phyloP scores from a whole-genome alignment of 208 protist species.

The Angomonas desouzai region DNA sequence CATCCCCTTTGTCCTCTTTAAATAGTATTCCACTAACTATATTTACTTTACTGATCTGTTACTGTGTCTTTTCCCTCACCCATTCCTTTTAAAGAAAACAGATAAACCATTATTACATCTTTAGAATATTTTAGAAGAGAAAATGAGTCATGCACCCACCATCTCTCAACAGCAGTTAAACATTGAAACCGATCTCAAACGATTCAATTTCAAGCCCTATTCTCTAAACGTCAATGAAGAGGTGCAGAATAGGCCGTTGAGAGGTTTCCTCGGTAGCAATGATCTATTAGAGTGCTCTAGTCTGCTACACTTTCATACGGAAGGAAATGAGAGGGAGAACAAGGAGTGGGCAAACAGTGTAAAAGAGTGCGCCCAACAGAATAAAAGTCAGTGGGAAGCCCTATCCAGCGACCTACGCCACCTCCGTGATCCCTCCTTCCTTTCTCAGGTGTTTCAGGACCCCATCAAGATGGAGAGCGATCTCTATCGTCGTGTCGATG shows the following conservation, averaged over 20 bases:
- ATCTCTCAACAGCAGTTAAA: not conserved
- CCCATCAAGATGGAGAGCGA: slow-evolving; percentile 40
- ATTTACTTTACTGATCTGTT: too few species aligned
- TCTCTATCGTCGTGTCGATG: slow-evolving; percentile 41
- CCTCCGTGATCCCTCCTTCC: slow-evolving; percentile 6
- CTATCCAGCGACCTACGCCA: not conserved
- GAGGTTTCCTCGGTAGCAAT: not conserved
- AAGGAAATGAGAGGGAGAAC: not conserved
- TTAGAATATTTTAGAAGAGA: not conserved
- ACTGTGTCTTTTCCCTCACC: not conserved
- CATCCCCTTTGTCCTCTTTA: slow-evolving; percentile 11
- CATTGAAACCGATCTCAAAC: not conserved
- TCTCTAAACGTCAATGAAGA: not conserved
- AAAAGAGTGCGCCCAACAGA: not conserved
- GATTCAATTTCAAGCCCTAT: not conserved
- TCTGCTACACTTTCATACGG: not conserved
- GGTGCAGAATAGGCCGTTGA: not conserved
- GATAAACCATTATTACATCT: not conserved
- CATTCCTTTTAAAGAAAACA: not conserved
- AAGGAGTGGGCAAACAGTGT: not conserved
- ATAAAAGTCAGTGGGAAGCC: not conserved
- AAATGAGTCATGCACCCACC: not conserved
- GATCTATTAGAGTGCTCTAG: not conserved
- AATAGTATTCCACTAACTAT: too few species aligned
- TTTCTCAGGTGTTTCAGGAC: slow-evolving; percentile 29